Evolutionary conservation across 2,329 filamentous ascomycete species (phyloP).

Genomic region (Pestalotiopsis sp.): DNA sequence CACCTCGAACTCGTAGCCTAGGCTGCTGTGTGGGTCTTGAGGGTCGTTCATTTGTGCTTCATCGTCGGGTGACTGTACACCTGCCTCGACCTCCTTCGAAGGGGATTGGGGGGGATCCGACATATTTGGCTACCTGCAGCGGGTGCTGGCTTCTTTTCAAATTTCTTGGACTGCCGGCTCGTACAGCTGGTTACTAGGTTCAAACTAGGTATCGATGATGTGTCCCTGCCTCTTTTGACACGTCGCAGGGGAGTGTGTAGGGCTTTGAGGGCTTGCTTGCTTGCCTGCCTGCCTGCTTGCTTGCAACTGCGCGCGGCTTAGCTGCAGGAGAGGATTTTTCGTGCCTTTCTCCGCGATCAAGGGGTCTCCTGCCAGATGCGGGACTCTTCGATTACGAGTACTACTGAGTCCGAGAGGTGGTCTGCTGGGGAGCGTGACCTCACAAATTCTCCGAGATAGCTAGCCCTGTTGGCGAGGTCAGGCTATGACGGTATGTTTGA

Average conservation of each 20-base stretch:
- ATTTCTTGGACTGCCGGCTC: constrained; percentile 58
- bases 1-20: constrained; percentile 93
- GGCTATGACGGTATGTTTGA: constrained; percentile 48
- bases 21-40: constrained; percentile 76
- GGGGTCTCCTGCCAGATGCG: constrained; percentile 40
- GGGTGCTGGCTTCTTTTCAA: constrained; percentile 64
- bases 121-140: constrained; percentile 83
- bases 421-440: constrained; percentile 16
- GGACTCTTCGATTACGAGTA: constrained; percentile 30
- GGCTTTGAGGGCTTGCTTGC: constrained; percentile 30
- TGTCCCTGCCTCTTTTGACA: constrained; percentile 57
- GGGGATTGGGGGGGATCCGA: constrained; percentile 84
- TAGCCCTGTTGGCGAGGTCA: constrained; percentile 43
- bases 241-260: constrained; percentile 56
- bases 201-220: constrained; percentile 48
- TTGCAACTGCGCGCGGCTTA: constrained; percentile 53
- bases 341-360: constrained; percentile 45
- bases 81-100: constrained; percentile 93
- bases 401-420: constrained; percentile 20
- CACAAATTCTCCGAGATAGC: constrained; percentile 23
- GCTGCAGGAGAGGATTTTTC: constrained; percentile 45
- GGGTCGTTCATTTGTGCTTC: constrained; percentile 91
- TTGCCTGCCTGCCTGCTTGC: background rate
- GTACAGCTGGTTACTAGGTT: constrained; percentile 54
- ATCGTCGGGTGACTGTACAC: constrained; percentile 90